A percentile compares a stretch with the other conserved stretches of the same genome.
Evolutionary conservation across 257 asterid species (phyloP).

Genomic region (Solanum rostratum): DNA sequence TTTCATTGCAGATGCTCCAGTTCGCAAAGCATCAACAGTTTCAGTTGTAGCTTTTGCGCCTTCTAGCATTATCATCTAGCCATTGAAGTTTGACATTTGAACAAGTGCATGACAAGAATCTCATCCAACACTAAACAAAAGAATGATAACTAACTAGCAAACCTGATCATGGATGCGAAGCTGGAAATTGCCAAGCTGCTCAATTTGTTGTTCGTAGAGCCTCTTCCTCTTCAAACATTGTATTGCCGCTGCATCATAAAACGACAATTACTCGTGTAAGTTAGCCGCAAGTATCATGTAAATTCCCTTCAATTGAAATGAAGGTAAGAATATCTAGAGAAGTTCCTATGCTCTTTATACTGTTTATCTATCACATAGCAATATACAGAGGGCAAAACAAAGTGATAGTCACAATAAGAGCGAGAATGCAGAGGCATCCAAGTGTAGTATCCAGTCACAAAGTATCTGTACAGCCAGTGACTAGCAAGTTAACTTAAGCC

Average conservation of each 20-base stretch:
- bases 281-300: not conserved
- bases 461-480: not conserved
- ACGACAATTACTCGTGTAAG: not conserved
- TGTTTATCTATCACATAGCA: not conserved
- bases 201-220: conserved; percentile 24
- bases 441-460: not conserved
- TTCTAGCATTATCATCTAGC: conserved; percentile 41
- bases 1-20: conserved; percentile 48
- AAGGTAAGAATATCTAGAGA: not conserved
- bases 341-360: not conserved
- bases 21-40: conserved; percentile 41
- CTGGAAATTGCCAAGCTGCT: conserved; percentile 23
- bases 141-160: not conserved
- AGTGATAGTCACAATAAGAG: not conserved
- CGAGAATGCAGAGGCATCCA: not conserved
- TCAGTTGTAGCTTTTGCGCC: conserved; percentile 53
- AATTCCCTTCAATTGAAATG: not conserved
- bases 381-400: not conserved
- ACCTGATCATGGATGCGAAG: conserved; percentile 31
- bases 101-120: not conserved
- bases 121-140: not conserved
- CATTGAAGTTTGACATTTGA: not conserved
- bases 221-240: conserved; percentile 26
- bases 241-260: conserved; percentile 16
- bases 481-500: not conserved